Evolutionary conservation across 345 rosid species (phyloP), one percentile per base, ranked within the genome.

Genomic region (Sapria himalayana): DNA sequence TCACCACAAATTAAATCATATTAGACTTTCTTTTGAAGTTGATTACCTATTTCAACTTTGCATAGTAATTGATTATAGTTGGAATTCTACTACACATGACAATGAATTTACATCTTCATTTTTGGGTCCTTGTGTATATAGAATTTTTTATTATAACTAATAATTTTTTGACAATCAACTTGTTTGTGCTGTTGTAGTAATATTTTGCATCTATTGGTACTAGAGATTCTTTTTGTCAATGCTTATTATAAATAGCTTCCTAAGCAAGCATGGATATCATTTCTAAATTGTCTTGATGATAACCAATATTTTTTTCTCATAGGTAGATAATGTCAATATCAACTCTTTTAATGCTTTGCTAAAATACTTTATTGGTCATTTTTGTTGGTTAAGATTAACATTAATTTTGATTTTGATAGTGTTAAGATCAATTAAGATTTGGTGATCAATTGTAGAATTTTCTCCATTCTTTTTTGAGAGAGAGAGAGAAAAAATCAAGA

Each of bases 141-240:
- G 15, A 34, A 8, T 34, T 9, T 9, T 13, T 8, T 29, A 9
- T 8, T 2, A 2, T 9, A 8, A 29, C 11, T 13, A 9, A 29
- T 12, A 17, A 7, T 12, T 14, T 34, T 34, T 34, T 34, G 4
- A 4, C 14, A 34, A 13, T 17, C 38, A 34, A 8, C 38, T 9
- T 34, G 38, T 4, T 34, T 34, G 38, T 9, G 4, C 38, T 34
- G 38, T 14, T 34, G 38, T 34, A 34, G 38, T 34, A 1, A 34
- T 34, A 6, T 17, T 1, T 2, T 27, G 31, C 31, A 5, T 9
- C 31, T 5, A 27, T 27, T 5, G 11, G 31, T 27, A 27, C 31
- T 27, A 5, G 11, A 27, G 31, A n/a, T n/a, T n/a, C n/a, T n/a
- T n/a, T n/a, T n/a, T n/a, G n/a, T n/a, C n/a, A n/a, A n/a, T n/a